Conservation (phyloP, 805 yeast genomes). For the Metschnikowia picachoensis region DNA sequence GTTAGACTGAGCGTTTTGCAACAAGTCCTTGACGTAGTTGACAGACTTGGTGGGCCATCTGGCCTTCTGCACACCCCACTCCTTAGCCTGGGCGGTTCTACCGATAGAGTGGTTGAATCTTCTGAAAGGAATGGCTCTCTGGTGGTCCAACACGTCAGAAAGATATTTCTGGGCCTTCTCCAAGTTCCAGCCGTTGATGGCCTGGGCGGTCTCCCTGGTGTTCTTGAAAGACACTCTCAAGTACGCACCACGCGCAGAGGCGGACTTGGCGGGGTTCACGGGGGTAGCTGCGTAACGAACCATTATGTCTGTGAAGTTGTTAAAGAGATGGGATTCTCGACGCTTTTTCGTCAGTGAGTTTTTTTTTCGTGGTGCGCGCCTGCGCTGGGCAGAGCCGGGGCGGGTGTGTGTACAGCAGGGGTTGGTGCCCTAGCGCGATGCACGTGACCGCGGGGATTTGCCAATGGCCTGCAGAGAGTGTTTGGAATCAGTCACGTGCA, state of each 20-base stretch:
- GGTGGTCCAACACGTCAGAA: slow-evolving; percentile 93
- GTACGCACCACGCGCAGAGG: slow-evolving; percentile 99
- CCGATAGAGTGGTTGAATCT: slow-evolving; percentile 95
- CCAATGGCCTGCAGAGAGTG: no score
- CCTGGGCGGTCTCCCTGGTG: slow-evolving; percentile 99
- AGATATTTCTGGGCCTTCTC: slow-evolving; percentile 94
- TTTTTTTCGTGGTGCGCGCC: slow-evolving; percentile 7
- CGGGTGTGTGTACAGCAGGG: neutral
- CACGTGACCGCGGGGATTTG: slow-evolving; percentile 12
- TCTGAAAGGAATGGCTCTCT: slow-evolving; percentile 99
- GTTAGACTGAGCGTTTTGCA: slow-evolving; percentile 97
- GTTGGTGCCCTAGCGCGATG: slow-evolving; percentile 14
- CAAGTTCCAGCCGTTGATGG: slow-evolving; percentile 97
- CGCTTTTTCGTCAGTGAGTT: slow-evolving; percentile 2
- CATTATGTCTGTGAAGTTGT: slow-evolving; percentile 49
- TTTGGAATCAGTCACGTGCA: no score
- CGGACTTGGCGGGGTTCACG: slow-evolving; percentile 99
- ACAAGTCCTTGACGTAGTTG: slow-evolving; percentile 88
- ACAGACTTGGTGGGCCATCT: slow-evolving; percentile 99
- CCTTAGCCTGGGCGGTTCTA: slow-evolving; percentile 99
- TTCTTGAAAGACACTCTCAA: slow-evolving; percentile 99
- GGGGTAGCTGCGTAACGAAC: slow-evolving; percentile 99
- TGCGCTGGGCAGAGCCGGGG: slow-evolving; percentile 1
- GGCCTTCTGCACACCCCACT: slow-evolving; percentile 99
- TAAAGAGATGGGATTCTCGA: slow-evolving; percentile 3